Evolutionary conservation across 441 rosid genomes (phyloP).

Genomic region (Sinapis alba): DNA sequence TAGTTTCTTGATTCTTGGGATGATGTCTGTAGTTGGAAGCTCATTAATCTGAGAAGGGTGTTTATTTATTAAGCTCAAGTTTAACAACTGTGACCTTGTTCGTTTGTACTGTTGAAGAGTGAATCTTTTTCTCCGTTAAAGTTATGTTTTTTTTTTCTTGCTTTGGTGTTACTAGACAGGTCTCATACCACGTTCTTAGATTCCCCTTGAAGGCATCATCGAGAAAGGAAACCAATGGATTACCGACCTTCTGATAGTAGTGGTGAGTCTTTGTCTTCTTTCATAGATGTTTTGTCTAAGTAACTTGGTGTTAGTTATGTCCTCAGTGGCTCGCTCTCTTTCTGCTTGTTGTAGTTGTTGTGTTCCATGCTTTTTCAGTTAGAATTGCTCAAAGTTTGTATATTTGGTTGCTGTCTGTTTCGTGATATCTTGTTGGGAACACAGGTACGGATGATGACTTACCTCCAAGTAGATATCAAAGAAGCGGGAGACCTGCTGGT

Average conservation of each 20-base stretch:
- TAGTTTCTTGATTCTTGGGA: background rate
- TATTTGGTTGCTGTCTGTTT: slow-evolving; percentile 16
- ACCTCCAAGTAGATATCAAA: slow-evolving; percentile 92
- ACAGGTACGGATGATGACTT: slow-evolving; percentile 99
- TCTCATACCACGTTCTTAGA: slow-evolving; percentile 10
- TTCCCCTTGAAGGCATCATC: slow-evolving; percentile 32
- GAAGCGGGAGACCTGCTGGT: slow-evolving; percentile 70
- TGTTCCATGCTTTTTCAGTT: background rate
- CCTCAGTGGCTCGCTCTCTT: background rate
- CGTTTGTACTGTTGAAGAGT: background rate
- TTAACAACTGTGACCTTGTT: background rate
- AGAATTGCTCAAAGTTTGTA: background rate
- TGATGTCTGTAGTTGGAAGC: slow-evolving; percentile 6
- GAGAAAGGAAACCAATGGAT: slow-evolving; percentile 54
- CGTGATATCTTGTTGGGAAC: slow-evolving; percentile 28
- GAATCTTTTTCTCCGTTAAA: background rate
- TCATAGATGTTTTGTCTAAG: background rate
- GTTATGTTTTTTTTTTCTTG: background rate
- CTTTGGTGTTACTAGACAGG: slow-evolving; percentile 16
- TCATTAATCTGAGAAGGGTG: slow-evolving; percentile 2
- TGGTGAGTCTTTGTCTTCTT: slow-evolving; percentile 54
- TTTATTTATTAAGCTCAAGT: background rate
- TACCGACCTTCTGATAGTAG: slow-evolving; percentile 81
- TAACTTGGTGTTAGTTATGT: background rate
- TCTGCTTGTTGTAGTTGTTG: background rate